phyloP scores from a whole-genome alignment of 495 filamentous ascomycete species.

The Mytilinidion resinicola region DNA sequence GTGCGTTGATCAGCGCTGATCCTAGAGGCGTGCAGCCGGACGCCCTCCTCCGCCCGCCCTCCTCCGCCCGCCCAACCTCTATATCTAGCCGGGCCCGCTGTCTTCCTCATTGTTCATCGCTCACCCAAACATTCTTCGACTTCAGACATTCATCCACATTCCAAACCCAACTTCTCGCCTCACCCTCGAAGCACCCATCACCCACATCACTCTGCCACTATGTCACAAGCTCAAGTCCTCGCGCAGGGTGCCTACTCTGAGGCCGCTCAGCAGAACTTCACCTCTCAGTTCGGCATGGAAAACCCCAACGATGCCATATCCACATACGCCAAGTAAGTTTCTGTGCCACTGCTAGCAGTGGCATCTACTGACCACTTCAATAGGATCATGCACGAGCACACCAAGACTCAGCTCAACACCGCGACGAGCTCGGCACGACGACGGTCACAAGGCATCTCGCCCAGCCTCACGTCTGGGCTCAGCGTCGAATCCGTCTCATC shows the following conservation, averaged over 20 bases:
- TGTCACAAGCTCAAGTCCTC: slow-evolving; percentile 15
- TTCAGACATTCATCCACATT: background rate
- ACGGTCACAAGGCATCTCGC: slow-evolving; percentile 5
- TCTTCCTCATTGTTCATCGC: background rate
- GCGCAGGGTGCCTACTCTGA: slow-evolving; percentile 20
- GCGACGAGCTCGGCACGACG: slow-evolving; percentile 25
- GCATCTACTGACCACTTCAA: background rate
- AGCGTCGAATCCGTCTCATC: background rate
- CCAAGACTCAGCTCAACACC: slow-evolving; percentile 18
- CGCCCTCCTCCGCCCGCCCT: background rate
- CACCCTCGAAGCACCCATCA: background rate
- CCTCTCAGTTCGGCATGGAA: slow-evolving; percentile 27
- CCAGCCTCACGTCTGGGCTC: background rate
- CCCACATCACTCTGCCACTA: background rate
- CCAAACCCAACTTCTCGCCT: background rate
- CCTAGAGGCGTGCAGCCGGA: background rate
- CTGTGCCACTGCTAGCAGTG: background rate
- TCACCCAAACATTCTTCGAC: background rate
- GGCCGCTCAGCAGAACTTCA: slow-evolving; percentile 32
- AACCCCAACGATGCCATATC: slow-evolving; percentile 32
- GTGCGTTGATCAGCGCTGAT: background rate
- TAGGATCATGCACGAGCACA: slow-evolving; percentile 30
- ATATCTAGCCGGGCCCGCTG: background rate
- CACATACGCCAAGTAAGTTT: slow-evolving; percentile 30
- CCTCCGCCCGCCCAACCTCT: background rate